Percentiles rank a stretch among this genome's conserved stretches.
These are phyloP conservation scores for Citrus reticulata DNA, from an alignment of 345 rosid genomes.

Conservation along the genomic window DNA sequence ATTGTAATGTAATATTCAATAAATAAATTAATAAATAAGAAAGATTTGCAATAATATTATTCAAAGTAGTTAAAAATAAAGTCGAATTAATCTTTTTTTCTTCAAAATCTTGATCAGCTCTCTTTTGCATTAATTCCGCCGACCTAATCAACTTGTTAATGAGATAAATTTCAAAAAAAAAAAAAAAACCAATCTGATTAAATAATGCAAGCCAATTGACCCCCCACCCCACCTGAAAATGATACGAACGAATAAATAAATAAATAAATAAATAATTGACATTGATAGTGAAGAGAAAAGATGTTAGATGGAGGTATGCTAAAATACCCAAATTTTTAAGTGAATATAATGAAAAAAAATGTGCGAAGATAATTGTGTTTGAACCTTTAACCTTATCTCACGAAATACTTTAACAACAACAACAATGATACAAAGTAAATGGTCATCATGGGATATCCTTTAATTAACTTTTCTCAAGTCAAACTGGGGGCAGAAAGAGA, in stretches of 20 bases:
- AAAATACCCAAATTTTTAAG: constrained; percentile 2
- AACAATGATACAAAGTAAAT: constrained; percentile 23
- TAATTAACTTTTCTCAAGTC: constrained; percentile 23
- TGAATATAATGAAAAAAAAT: background rate
- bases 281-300: constrained; percentile 14
- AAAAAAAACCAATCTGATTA: background rate
- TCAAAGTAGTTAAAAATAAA: no score
- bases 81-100: no score
- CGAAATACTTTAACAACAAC: constrained; percentile 13
- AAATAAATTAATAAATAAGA: no score
- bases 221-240: background rate
- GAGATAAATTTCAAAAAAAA: background rate
- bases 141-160: background rate
- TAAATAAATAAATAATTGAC: background rate
- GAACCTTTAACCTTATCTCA: constrained; percentile 18
- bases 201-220: background rate
- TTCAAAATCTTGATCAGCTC: background rate
- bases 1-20: no score
- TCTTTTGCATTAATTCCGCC: background rate
- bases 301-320: constrained; percentile 23
- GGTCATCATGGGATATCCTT: constrained; percentile 6
- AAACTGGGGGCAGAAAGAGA: constrained; percentile 11
- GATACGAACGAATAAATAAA: background rate
- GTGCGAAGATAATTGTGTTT: background rate
- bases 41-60: no score